Percentiles rank a stretch among this genome's conserved stretches.
These are phyloP conservation scores for Pyrus betulifolia DNA, from an alignment of 306 rosid genomes.

Conservation along the genomic window DNA sequence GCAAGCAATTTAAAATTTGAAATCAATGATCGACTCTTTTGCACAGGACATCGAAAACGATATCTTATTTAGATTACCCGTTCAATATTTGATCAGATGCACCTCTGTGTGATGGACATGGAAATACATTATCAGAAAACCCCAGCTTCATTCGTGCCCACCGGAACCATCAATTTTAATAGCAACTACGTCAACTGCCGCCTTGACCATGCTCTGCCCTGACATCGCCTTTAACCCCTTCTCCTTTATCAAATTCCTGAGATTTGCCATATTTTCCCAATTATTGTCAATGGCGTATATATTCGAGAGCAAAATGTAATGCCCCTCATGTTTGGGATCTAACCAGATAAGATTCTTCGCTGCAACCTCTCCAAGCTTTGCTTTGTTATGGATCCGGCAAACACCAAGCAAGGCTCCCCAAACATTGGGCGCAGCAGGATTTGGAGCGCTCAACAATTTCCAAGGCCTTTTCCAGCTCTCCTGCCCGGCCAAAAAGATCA, in stretches of 20 bases:
- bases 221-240: constrained; percentile 51
- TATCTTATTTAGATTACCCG: too few relatives aligned
- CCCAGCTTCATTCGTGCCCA: too few relatives aligned
- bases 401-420: constrained; percentile 76
- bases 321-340: constrained; percentile 55
- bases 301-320: constrained; percentile 55
- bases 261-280: constrained; percentile 53
- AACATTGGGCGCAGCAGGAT: constrained; percentile 47
- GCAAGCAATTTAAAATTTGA: too few relatives aligned
- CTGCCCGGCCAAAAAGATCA: constrained; percentile 80
- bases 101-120: too few relatives aligned
- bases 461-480: constrained; percentile 63
- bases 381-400: constrained; percentile 58
- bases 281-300: constrained; percentile 51
- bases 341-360: constrained; percentile 47
- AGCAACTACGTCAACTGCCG: neutral
- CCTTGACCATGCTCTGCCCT: constrained; percentile 50
- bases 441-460: constrained; percentile 38
- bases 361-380: constrained; percentile 61
- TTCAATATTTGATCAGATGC: too few relatives aligned
- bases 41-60: too few relatives aligned
- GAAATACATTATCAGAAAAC: too few relatives aligned
- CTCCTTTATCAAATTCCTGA: constrained; percentile 47
- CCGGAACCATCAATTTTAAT: too few relatives aligned
- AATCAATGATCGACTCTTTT: too few relatives aligned